Evolutionary conservation across 164 flowering plant genomes (phyloP), one percentile per base, ranked within the genome.

Genomic region (Liriodendron chinense): DNA sequence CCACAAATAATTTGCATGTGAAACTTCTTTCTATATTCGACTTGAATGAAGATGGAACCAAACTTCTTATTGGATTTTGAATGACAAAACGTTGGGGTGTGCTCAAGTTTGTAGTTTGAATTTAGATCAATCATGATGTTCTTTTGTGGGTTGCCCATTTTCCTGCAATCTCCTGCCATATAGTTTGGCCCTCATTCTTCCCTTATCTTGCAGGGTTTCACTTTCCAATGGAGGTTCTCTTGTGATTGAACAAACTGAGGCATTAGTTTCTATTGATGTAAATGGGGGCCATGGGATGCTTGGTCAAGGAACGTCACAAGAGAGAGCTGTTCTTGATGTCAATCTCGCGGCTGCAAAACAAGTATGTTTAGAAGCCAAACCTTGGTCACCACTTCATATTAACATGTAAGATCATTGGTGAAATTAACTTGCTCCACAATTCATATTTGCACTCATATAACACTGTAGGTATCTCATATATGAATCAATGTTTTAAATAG

Each of bases 311-410:
- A 88, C 87, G 53, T 92, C 99, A 53, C 97, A 90, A 82, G 94
- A 92, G 86, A 88, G 89, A 75, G 99, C 99, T 77, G 83, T 88
- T 84, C 90, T 96, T 77, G 95, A 93, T 74, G 99, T 93, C 80
- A 96, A 96, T 84, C 94, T 96, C 80, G 91, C 92, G 28, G 99
- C 99, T 72, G 98, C 99, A 70, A 92, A 89, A 86, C 99, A 96
- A 78, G 99, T 96, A 87, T 49, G 85, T 79, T 76, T 12, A 24
- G 59, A 67, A 65, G 68, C 77, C 76, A 80, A 77, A 61, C 74
- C 70, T 43, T 74, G 43, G 57, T 76, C 53, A 72, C 16, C 71
- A 56, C 63, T 73, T 78, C 24, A 48, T 64, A 74, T 74, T n/a
- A 12, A 24, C 76, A 34, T 63, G 75, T 74, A 43, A 74, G 61